Evolutionary conservation across 2,329 filamentous ascomycete genomes (phyloP).

Genomic region (Chaetomium globosum): DNA sequence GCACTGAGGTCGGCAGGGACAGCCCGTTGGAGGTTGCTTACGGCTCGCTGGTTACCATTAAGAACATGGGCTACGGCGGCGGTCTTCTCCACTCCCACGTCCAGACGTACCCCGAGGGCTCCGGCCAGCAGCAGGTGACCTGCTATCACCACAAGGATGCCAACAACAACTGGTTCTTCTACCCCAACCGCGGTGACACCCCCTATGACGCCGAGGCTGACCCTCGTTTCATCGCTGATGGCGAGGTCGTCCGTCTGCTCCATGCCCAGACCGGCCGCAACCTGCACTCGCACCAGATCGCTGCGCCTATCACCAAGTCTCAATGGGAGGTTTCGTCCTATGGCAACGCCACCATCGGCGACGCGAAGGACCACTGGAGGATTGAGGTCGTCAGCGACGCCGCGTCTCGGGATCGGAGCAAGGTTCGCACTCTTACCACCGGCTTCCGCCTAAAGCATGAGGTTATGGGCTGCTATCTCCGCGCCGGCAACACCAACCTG

Average conservation of each 20-base stretch:
- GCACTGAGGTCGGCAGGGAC: conserved; percentile 90
- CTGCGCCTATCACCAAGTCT: conserved; percentile 84
- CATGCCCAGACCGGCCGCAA: conserved; percentile 96
- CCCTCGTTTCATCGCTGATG: conserved; percentile 76
- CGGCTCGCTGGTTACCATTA: conserved; percentile 87
- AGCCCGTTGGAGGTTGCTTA: conserved; percentile 90
- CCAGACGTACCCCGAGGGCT: conserved; percentile 94
- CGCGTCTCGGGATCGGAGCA: conserved; percentile 80
- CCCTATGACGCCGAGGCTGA: conserved; percentile 73
- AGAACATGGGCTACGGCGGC: conserved; percentile 99
- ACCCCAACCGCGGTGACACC: conserved; percentile 79
- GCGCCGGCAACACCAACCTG: conserved; percentile 92
- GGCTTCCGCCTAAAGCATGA: conserved; percentile 86
- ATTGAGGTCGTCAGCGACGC: conserved; percentile 91
- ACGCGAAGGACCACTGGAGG: conserved; percentile 97
- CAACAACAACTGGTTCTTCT: conserved; percentile 99
- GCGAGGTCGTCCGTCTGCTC: conserved; percentile 79
- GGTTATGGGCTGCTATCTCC: conserved; percentile 85
- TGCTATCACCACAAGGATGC: conserved; percentile 99
- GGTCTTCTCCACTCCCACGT: conserved; percentile 91
- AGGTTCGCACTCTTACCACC: conserved; percentile 87
- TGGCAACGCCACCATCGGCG: conserved; percentile 91
- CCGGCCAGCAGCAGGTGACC: conserved; percentile 91
- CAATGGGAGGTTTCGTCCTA: conserved; percentile 95
- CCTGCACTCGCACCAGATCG: conserved; percentile 88